Evolutionary conservation across 106 monocot genomes (phyloP).

Genomic region (Dioscorea alata): DNA sequence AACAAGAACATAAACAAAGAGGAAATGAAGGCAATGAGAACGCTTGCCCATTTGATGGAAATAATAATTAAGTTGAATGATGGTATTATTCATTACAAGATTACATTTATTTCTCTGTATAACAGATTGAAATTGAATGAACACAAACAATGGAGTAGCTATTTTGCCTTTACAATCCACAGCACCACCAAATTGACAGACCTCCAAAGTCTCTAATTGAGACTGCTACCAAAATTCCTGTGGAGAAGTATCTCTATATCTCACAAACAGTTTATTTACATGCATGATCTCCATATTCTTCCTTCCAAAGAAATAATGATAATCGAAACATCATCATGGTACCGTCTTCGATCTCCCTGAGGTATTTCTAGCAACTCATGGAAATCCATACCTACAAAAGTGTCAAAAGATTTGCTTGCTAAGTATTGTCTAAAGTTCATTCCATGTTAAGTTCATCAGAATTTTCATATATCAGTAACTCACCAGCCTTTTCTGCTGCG

Average conservation of each 20-base stretch:
- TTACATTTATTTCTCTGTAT: neutral
- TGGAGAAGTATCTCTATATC: slow-evolving; percentile 1
- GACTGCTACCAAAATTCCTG: slow-evolving; percentile 7
- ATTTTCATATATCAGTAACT: neutral
- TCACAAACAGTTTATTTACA: slow-evolving; percentile 8
- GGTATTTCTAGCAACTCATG: slow-evolving; percentile 59
- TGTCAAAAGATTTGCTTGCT: neutral
- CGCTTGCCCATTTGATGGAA: no score
- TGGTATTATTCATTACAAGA: slow-evolving; percentile 3
- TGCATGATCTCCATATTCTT: slow-evolving; percentile 56
- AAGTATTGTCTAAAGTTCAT: neutral
- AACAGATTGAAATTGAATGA: slow-evolving; percentile 1
- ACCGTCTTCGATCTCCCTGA: slow-evolving; percentile 51
- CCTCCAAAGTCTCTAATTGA: neutral
- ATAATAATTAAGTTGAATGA: slow-evolving; percentile 7
- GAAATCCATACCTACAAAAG: slow-evolving; percentile 56
- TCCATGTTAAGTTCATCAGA: neutral
- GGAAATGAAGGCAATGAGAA: no score
- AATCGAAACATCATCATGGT: slow-evolving; percentile 72
- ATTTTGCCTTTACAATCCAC: slow-evolving; percentile 2
- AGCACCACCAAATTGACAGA: neutral
- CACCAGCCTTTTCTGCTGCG: slow-evolving; percentile 57
- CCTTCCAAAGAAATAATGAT: slow-evolving; percentile 75
- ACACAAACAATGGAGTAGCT: neutral
- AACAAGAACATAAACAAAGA: no score